Evolutionary conservation across 2,329 filamentous ascomycete species (phyloP), one percentile per base, ranked within the genome.

Genomic region (Neoarthrinium moseri): DNA sequence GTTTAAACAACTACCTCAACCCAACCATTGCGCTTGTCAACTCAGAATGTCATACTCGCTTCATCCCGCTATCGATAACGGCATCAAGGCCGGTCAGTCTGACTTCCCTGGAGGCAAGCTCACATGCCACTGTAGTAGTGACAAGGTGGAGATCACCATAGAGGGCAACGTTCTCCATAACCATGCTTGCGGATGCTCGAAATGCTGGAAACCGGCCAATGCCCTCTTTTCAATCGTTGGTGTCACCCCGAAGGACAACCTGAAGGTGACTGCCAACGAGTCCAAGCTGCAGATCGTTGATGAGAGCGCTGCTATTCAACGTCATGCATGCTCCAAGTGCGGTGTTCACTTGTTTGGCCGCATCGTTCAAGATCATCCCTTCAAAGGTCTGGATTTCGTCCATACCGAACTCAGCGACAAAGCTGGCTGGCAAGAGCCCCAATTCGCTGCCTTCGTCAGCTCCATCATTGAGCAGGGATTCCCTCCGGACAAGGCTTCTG

Each of bases 161-260:
- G 62, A 56, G 47, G 69, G 75, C 59, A 80, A 86, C 55, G 77
- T 87, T 46, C 68, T 73, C 2, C 82, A 86, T 71, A 86, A 87
- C 71, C 84, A 87, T 66, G 82, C 80, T 45, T 87, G 84, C 65
- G 83, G 83, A 51, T 87, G 84, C 68, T 85, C 81, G 45, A 84
- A 86, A 64, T 87, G 84, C 75, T 87, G 82, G 82, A 87, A 86
- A 65, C 84, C 84, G 5, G 47, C 64, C 2, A 80, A 80, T 23
- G 73, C 81, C 1, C 74, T 87, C 50, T 87, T 87, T 72, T 78
- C 78, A 49, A 58, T 87, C 54, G 73, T 87, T 38, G 83, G 68
- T 47, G 83, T 87, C 43, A 65, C 86, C 3, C 76, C 84, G 5
- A 61, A 64, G 6, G 74, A 78, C 42, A 70, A 78, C 42, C 50